Base-by-base conservation (phyloP, 208 protist genomes). In the Strigomonas oncopelti region DNA sequence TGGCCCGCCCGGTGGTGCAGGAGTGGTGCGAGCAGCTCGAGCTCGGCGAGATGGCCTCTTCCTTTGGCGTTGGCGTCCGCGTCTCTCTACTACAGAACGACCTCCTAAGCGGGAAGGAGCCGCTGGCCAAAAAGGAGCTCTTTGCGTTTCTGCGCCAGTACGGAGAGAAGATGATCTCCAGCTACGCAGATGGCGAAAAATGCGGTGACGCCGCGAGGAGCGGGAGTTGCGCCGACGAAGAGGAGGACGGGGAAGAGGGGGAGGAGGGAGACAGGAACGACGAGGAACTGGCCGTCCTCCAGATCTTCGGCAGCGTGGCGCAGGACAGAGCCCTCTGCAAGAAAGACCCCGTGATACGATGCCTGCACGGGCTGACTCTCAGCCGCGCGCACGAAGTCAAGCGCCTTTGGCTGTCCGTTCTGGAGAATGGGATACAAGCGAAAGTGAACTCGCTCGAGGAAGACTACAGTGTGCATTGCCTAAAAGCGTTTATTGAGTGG, bases 321-420 rank as follows among this genome's bases (percentile, higher is more conserved):
- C 42, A 25, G n/a, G 20, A 24, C 1, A 42, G 24, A 8, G 64
- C 31, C 0, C 24, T 24, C 28, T 11, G 24, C 1, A 42, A 45
- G 20, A 54, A 28, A 14, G 82, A 90, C 64, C 54, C 74, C 0
- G 65, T 91, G 66, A 61, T 91, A 24, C 48, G 67, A 27, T 79
- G 68, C 54, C 70, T 94, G 31, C 81, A 94, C 61, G 84, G 75
- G 13, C 77, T 94, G n/a, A 85, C 80, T 0, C 67, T 91, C 22
- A 85, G 77, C 32, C 67, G 67, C 22, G 77, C 86, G n/a, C 69
- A 48, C 4, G 85, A 85, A 54, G 32, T 94, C 42, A 84, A 84
- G 58, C 67, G 69, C 20, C 67, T 94, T 9, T 91, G 84, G 86
- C 72, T 75, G 27, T 73, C 70, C 16, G 64, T 87, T 42, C 67